Evolutionary conservation across 225 moss, liverwort and hornwort species (phyloP), one percentile per base, ranked within the genome.

Genomic region (Bryum argenteum): DNA sequence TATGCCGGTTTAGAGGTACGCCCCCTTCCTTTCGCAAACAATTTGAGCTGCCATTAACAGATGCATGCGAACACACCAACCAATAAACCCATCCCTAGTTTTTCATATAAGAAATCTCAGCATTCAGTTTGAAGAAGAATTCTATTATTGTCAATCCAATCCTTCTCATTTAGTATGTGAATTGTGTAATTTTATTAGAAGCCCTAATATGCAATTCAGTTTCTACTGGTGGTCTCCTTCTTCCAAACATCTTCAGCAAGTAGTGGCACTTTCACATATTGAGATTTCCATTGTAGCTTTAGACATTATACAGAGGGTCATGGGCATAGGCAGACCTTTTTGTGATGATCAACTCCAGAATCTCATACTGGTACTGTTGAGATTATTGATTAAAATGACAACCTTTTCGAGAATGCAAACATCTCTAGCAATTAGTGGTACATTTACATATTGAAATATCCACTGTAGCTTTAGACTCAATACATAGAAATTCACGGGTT

Each of bases 1-100:
- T 97, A 97, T 66, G 89, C 93, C 37, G 90, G 82, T 38, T 83
- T 97, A 74, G 97, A 97, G 97, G 95, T 93, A 86, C 55, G 53
- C 10, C n/a, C 40, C 74, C 37, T 41, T 12, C 21, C 8, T 14
- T 33, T 19, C 45, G 4, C 3, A 26, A 26, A 26, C 2, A 4
- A 26, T 26, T 26, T 26, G 26, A 33, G 33, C 33, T 33, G 33
- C 33, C 33, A 33, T 33, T 33, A 33, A 5, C 7, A 5, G 33
- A 33, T 33, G 33, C 33, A 5, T 33, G 33, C 33, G 5, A 33
- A 33, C 33, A 28, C 28, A 28, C 28, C 28, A 28, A 28, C 3
- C 4, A 33, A 5, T 33, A 33, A 33, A 33, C 2, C 8, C 54
- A 19, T 7, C 44, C 20, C 19, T 3, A 10, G 15, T 18, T 0